phyloP scores from a whole-genome alignment of 768 basidiomycete species.

The Rubroboletus satanas region DNA sequence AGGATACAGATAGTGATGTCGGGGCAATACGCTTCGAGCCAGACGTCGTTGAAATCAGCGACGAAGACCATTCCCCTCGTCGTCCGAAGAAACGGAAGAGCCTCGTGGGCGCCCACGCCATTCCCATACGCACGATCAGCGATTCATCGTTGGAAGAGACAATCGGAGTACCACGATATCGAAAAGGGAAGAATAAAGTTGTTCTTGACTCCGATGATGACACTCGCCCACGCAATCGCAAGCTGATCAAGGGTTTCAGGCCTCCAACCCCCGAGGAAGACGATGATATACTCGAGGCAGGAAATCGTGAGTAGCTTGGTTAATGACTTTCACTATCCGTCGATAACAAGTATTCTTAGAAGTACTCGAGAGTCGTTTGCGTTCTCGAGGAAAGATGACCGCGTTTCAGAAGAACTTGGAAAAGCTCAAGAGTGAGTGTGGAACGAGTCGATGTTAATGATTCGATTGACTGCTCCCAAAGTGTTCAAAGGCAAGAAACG shows the following conservation, averaged over 20 bases:
- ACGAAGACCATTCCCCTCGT: constrained; percentile 25
- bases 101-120: constrained; percentile 12
- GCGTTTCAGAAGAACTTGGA: constrained; percentile 62
- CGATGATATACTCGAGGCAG: constrained; percentile 41
- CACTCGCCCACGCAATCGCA: constrained; percentile 34
- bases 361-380: constrained; percentile 62
- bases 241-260: constrained; percentile 41
- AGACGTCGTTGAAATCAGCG: constrained; percentile 19
- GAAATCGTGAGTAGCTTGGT: constrained; percentile 45
- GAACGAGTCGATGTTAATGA: background rate
- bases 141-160: constrained; percentile 25
- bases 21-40: constrained; percentile 51
- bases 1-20: constrained; percentile 42
- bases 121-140: constrained; percentile 11
- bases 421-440: constrained; percentile 53
- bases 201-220: constrained; percentile 37
- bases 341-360: constrained; percentile 34
- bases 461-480: constrained; percentile 6
- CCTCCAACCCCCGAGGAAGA: constrained; percentile 43
- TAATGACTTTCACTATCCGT: background rate
- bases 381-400: constrained; percentile 56
- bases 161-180: constrained; percentile 13
- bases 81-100: constrained; percentile 21
- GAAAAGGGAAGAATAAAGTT: constrained; percentile 18
- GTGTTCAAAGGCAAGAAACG: constrained; percentile 42